phyloP scores from a whole-genome alignment of 208 protist genomes.

The Crithidia acanthocephali region DNA sequence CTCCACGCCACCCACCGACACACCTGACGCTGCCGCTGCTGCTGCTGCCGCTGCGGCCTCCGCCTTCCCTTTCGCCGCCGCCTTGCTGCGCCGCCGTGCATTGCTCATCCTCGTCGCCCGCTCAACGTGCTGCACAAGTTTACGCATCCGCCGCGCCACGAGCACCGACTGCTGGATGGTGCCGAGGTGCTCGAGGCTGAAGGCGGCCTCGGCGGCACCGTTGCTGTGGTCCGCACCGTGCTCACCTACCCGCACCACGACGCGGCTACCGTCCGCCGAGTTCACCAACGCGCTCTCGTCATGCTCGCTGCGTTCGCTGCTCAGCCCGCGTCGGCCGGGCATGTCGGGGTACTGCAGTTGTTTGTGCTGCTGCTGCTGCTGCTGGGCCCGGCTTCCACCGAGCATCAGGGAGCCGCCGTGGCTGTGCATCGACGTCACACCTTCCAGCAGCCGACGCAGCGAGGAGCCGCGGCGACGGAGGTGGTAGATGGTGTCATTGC shows the following conservation, averaged over 20 bases:
- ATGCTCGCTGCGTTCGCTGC: background rate
- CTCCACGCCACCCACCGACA: background rate
- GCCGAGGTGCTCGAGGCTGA: slow-evolving; percentile 37
- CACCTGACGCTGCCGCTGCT: background rate
- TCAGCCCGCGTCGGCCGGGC: slow-evolving; percentile 2
- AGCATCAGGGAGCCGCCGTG: slow-evolving; percentile 18
- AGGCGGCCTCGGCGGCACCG: background rate
- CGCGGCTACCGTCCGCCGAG: slow-evolving; percentile 9
- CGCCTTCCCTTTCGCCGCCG: slow-evolving; percentile 10
- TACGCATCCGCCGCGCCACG: slow-evolving; percentile 82
- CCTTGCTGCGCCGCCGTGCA: slow-evolving; percentile 46
- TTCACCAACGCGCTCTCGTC: background rate
- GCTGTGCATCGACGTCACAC: slow-evolving; percentile 32
- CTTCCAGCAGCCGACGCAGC: slow-evolving; percentile 62
- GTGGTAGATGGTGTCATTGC: slow-evolving; percentile 88
- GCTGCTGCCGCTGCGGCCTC: slow-evolving; percentile 22
- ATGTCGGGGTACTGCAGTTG: background rate
- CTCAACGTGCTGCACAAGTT: slow-evolving; percentile 81
- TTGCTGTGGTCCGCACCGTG: background rate
- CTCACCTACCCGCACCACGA: slow-evolving; percentile 15
- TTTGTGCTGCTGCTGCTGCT: background rate
- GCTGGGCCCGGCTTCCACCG: slow-evolving; percentile 7
- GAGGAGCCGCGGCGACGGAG: slow-evolving; percentile 73
- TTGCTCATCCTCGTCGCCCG: slow-evolving; percentile 65
- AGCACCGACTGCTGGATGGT: slow-evolving; percentile 79